phyloP scores from a whole-genome alignment of 2,329 filamentous ascomycete genomes.

The Ciborinia camelliae region DNA sequence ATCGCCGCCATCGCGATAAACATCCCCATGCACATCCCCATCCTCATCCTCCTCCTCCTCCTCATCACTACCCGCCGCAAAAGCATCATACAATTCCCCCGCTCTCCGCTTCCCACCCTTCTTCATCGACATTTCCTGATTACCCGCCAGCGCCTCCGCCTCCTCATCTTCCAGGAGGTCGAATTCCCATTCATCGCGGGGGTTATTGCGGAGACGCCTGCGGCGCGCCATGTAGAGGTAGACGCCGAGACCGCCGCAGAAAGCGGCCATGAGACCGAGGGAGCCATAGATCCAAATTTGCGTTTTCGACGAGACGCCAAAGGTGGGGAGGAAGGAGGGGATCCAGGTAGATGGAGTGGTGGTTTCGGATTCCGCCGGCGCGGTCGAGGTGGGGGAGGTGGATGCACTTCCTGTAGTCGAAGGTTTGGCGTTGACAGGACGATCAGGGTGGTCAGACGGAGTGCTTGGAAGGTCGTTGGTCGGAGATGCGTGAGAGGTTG shows the following conservation, averaged over 20 bases:
- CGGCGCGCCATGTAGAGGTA: constrained; percentile 80
- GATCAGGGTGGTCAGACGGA: constrained; percentile 62
- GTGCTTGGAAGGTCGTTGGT: constrained; percentile 37
- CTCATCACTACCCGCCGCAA: constrained; percentile 85
- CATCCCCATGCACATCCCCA: too few species aligned
- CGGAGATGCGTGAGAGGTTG: constrained; percentile 41
- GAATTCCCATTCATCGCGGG: constrained; percentile 86
- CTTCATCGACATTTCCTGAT: constrained; percentile 45
- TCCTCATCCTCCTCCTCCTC: constrained; percentile 51
- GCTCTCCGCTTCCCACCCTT: constrained; percentile 57
- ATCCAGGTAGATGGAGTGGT: constrained; percentile 52
- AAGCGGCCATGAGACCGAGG: constrained; percentile 76
- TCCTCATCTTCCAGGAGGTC: constrained; percentile 87
- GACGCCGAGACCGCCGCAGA: constrained; percentile 75
- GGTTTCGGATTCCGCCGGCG: constrained; percentile 34
- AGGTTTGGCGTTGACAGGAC: constrained; percentile 49
- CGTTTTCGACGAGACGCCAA: constrained; percentile 81
- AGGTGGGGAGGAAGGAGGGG: constrained; percentile 84
- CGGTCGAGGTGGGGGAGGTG: constrained; percentile 25
- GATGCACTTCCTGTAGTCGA: constrained; percentile 27
- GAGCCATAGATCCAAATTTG: constrained; percentile 93
- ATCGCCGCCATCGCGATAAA: constrained; percentile 36
- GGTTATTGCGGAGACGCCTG: constrained; percentile 68
- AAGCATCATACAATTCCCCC: constrained; percentile 94
- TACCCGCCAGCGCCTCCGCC: constrained; percentile 50